Percentiles rank a stretch among this genome's conserved stretches.
Evolutionary conservation across 2,329 filamentous ascomycete genomes (phyloP).

Genomic region (Hymenoscyphus occultus): DNA sequence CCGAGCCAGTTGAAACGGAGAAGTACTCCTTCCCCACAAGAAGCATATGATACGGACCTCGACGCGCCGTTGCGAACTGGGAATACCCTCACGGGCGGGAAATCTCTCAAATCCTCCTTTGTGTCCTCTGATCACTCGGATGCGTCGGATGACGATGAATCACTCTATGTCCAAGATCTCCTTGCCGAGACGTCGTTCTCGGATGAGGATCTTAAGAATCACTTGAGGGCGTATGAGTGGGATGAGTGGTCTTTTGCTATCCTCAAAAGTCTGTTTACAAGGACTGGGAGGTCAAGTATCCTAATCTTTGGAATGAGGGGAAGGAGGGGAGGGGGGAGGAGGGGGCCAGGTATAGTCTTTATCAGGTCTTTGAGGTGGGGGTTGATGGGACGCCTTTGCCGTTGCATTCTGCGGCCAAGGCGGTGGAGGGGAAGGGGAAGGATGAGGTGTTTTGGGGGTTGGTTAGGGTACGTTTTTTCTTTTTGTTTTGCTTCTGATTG

Average conservation of each 20-base stretch:
- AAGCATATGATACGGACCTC: not conserved
- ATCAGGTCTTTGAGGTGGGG: slow-evolving; percentile 16
- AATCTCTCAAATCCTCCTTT: slow-evolving; percentile 11
- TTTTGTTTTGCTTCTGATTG: not conserved
- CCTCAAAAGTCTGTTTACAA: slow-evolving; percentile 8
- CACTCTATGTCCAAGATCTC: slow-evolving; percentile 13
- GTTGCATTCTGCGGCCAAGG: slow-evolving; percentile 4
- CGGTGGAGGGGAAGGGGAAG: slow-evolving; percentile 4
- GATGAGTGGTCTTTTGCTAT: slow-evolving; percentile 7
- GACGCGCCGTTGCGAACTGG: not conserved
- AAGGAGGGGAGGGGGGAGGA: slow-evolving; percentile 3
- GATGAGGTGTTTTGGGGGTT: slow-evolving; percentile 13
- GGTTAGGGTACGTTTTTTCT: slow-evolving; percentile 9
- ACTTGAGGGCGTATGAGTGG: slow-evolving; percentile 11
- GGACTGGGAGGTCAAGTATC: slow-evolving; percentile 6
- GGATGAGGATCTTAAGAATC: slow-evolving; percentile 8
- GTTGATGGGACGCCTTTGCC: slow-evolving; percentile 13
- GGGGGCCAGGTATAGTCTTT: slow-evolving; percentile 11
- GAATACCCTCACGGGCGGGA: not conserved
- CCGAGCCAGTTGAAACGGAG: too few species aligned
- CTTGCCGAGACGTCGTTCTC: not conserved
- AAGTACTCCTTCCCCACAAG: not conserved
- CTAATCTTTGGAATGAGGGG: slow-evolving; percentile 1
- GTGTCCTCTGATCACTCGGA: slow-evolving; percentile 7
- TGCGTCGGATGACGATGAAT: slow-evolving; percentile 11